phyloP scores from a whole-genome alignment of 495 filamentous ascomycete genomes.

The Bacidia rubella region DNA sequence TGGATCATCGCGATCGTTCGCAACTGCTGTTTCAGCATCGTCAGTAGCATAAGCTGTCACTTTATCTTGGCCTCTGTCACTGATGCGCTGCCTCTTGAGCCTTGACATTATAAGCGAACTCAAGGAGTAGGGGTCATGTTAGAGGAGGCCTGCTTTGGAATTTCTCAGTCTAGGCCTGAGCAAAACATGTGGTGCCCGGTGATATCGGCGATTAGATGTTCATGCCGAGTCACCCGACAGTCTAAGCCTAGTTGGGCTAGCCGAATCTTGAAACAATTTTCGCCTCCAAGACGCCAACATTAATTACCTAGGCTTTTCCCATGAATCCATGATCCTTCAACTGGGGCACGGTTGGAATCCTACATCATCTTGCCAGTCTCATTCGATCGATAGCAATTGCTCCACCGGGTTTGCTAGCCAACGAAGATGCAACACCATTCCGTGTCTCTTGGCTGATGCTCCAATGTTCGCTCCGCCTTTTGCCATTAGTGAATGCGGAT shows the following conservation, averaged over 20 bases:
- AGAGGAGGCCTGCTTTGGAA: background rate
- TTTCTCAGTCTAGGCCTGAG: too few relatives aligned
- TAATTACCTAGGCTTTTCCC: too few relatives aligned
- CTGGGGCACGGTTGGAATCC: background rate
- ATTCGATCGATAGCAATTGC: background rate
- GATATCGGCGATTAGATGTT: background rate
- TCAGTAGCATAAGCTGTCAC: slow-evolving; percentile 14
- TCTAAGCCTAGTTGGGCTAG: too few relatives aligned
- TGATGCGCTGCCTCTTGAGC: slow-evolving; percentile 23
- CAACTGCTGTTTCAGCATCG: background rate
- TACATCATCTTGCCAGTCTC: background rate
- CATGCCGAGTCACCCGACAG: too few relatives aligned
- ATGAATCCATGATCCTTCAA: background rate
- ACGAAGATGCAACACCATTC: background rate
- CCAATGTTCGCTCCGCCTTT: background rate
- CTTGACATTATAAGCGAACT: slow-evolving; percentile 7
- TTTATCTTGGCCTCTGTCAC: slow-evolving; percentile 16
- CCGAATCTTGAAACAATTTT: too few relatives aligned
- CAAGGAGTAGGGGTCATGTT: background rate
- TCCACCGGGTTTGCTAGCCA: background rate
- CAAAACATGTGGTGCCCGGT: background rate
- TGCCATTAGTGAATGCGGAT: background rate
- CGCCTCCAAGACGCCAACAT: too few relatives aligned
- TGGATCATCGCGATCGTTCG: background rate
- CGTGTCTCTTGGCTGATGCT: background rate